Base-by-base conservation (phyloP, 768 basidiomycete genomes). In the Lentinus brumalis region DNA sequence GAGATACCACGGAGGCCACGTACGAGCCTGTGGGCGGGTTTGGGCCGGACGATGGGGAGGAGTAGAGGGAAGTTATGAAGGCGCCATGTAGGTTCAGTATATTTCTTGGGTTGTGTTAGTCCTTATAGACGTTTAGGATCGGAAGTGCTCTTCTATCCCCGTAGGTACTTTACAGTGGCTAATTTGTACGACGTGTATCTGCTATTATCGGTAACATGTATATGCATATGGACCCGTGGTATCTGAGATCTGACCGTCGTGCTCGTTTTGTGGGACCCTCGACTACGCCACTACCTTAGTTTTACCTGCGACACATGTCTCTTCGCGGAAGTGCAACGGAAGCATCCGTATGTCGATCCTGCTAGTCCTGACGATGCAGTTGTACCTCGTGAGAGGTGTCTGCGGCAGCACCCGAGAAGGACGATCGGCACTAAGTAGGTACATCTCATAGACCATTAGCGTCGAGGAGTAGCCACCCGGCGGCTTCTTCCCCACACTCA, bases 11-110 rank as follows among this genome's bases (percentile, higher is more conserved):
- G 35, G 90, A 94, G 73, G 89, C 92, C 39, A 94, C 92, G 40
- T 97, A 93, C 73, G 94, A 96, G 71, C 94, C 95, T 26, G 75
- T 90, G 40, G 94, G 94, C 49, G 92, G 94, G 39, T 92, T 91
- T 72, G 83, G 80, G 39, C 77, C 77, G 50, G 83, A 85, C 45
- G 85, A 83, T 58, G 81, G 85, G 35, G 68, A 71, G 40, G 64
- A 65, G 8, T 60, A 64, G 39, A 57, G 40, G 31, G 18, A 15
- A 18, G 35, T 14, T 21, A 15, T 10, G 53, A 52, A 30, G 47
- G 49, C 53, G 10, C 21, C 12, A 12, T 9, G 21, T 15, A 18
- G 18, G 21, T 11, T 26, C 29, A 14, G 12, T 49, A 49, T 49
- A 49, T 18, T 53, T 3, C 46, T 53, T 58, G 29, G 39, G 12